Base-by-base conservation (phyloP, 148 eudicot genomes). In the Polygonum aviculare region DNA sequence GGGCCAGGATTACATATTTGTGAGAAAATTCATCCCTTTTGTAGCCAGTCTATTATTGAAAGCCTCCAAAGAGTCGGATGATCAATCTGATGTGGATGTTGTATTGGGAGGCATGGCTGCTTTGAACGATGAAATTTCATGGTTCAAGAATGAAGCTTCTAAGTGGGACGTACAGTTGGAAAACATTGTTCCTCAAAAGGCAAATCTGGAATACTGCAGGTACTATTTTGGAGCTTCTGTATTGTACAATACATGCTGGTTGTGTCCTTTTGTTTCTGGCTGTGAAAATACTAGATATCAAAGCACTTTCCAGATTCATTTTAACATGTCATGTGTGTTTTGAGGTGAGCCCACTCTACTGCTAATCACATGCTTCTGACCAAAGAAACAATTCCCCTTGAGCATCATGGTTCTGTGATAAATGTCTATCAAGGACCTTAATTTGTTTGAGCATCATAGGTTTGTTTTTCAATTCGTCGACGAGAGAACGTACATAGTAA, bases 1-100 rank as follows among this genome's bases (percentile, higher is more conserved):
- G 97, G 90, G 88, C 72, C 97, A 94, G 54, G 98, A 94, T 80
- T 92, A 92, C 77, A 52, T 92, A 77, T 92, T 90, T 77, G 98
- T 90, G 38, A 82, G 96, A 79, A 84, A 85, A 50, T 89, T 94
- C 55, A 78, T 89, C 65, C 93, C 97, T 6, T 91, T 94, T 79
- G 86, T 80, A 44, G 95, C 92, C 12, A 87, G 90, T 70, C 74
- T 83, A 21, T 75, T 94, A 88, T 12, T 89, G 74, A 94, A 92
- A 83, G 89, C 93, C 78, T 84, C 85, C 65, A 87, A 89, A 77
- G 92, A 89, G 77, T 87, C 89, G 3, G 89, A 82, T 76, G 88
- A 90, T 78, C 76, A 74, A 75, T 76, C 84, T 15, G 93, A 94
- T 84, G 78, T 88, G 83, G 98, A 92, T 39, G 74, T 85, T 35